A percentile compares a stretch with the other conserved stretches of the same genome.
These are phyloP conservation scores for Pilaira anomala DNA, from an alignment of 192 early-diverging fungal genomes.

Conservation along the genomic window DNA sequence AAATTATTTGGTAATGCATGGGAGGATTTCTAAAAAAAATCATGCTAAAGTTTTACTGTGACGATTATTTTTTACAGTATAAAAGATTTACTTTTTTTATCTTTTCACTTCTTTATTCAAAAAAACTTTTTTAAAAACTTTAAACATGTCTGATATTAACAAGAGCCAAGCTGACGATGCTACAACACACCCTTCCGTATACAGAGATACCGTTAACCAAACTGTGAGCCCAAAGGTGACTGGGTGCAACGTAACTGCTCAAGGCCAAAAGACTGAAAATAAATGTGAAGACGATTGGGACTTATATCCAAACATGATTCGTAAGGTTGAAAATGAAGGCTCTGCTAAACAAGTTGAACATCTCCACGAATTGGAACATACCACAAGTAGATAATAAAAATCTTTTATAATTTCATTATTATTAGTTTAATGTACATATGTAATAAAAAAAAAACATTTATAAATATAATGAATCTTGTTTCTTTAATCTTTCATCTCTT, in stretches of 20 bases:
- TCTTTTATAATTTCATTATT: too few species aligned
- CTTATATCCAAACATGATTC: conserved; percentile 24
- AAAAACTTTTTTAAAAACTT: too few species aligned
- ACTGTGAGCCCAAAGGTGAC: neutral
- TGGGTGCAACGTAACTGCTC: neutral
- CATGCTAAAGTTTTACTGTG: too few species aligned
- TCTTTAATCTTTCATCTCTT: conserved; percentile 19
- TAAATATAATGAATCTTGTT: neutral
- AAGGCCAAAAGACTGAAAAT: neutral
- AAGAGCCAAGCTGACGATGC: neutral
- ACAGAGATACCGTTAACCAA: conserved; percentile 4
- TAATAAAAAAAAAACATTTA: neutral
- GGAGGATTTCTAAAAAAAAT: too few species aligned
- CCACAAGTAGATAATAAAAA: too few species aligned
- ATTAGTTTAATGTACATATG: too few species aligned
- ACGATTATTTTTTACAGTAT: too few species aligned
- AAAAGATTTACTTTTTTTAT: too few species aligned
- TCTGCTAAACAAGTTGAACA: conserved; percentile 16
- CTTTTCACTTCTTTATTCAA: too few species aligned
- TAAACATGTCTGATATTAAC: neutral
- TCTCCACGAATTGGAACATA: conserved; percentile 21
- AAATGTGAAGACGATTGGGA: conserved; percentile 13
- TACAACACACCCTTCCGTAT: conserved; percentile 11
- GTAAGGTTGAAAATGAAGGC: conserved; percentile 27
- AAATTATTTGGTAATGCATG: too few species aligned